Evolutionary conservation across 345 rosid species (phyloP).

Genomic region (Gossypium mustelinum): DNA sequence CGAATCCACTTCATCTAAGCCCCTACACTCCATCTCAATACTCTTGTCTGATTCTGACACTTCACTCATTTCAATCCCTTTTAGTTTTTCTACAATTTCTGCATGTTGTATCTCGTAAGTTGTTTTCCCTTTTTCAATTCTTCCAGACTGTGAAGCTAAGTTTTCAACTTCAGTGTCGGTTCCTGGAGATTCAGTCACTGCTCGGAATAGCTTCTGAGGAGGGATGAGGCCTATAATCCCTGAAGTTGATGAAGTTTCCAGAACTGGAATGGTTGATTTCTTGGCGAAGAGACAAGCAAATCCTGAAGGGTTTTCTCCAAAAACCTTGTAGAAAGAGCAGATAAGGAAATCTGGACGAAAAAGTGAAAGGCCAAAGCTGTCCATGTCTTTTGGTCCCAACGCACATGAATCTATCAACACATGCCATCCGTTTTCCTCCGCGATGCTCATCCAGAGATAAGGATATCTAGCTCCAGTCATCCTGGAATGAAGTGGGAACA

Average conservation of each 20-base stretch:
- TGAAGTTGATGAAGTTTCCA: conserved; percentile 47
- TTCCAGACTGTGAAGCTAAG: conserved; percentile 16
- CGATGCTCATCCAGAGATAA: conserved; percentile 79
- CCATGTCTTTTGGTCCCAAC: conserved; percentile 92
- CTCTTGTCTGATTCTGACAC: conserved; percentile 18
- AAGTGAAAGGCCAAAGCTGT: conserved; percentile 85
- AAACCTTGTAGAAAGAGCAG: conserved; percentile 85
- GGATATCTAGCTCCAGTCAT: conserved; percentile 86
- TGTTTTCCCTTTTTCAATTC: conserved; percentile 26
- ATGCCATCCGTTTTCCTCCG: conserved; percentile 93
- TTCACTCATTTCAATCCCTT: conserved; percentile 16
- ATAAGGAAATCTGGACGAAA: conserved; percentile 79
- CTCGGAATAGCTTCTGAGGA: conserved; percentile 31
- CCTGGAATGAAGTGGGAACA: conserved; percentile 86
- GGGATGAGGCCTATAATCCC: conserved; percentile 78
- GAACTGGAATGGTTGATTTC: conserved; percentile 52
- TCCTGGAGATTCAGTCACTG: conserved; percentile 35
- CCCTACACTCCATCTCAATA: conserved; percentile 37
- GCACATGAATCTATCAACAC: conserved; percentile 87
- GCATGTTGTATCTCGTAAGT: conserved; percentile 24
- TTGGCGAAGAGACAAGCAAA: conserved; percentile 91
- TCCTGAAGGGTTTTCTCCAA: conserved; percentile 91
- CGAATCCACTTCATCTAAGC: conserved; percentile 75
- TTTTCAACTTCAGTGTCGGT: conserved; percentile 30
- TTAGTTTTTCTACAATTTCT: conserved; percentile 24